Conservation (phyloP, 2,329 filamentous ascomycete species). For the Cucurbitaria berberidis region DNA sequence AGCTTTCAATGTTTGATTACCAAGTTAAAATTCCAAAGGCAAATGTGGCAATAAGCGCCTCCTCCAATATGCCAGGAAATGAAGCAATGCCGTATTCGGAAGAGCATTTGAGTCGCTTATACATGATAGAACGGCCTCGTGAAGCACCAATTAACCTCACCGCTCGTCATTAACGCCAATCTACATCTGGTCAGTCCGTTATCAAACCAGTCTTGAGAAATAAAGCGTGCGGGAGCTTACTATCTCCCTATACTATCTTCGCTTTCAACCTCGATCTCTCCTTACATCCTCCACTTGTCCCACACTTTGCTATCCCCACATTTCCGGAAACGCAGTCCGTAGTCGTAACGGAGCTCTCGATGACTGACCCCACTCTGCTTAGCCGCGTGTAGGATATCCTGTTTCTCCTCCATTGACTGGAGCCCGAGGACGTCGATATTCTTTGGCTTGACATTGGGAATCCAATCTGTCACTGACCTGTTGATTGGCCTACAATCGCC, state of each 20-base stretch:
- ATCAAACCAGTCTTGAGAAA: background rate
- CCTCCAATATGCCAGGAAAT: too few species aligned
- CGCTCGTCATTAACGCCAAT: background rate
- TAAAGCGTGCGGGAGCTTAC: too few species aligned
- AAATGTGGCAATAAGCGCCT: background rate
- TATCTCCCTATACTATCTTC: background rate
- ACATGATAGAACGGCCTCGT: too few species aligned
- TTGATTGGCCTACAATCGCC: constrained; percentile 1
- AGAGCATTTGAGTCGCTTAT: too few species aligned
- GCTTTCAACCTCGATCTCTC: background rate
- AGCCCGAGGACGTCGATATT: background rate
- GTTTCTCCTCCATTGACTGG: background rate
- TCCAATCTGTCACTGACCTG: background rate
- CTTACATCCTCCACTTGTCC: background rate
- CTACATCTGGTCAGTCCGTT: background rate
- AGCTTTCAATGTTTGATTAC: background rate
- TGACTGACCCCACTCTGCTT: background rate
- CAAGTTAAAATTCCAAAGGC: background rate
- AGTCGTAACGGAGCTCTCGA: background rate
- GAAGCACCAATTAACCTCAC: background rate
- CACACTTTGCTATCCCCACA: background rate
- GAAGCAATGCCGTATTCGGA: background rate
- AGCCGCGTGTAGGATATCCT: background rate
- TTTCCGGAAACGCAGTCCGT: background rate
- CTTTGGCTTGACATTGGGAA: background rate